A percentile compares a stretch with the other conserved stretches of the same genome.
Conservation (phyloP, 2,329 filamentous ascomycete species). For the Teratosphaeria zuluensis region DNA sequence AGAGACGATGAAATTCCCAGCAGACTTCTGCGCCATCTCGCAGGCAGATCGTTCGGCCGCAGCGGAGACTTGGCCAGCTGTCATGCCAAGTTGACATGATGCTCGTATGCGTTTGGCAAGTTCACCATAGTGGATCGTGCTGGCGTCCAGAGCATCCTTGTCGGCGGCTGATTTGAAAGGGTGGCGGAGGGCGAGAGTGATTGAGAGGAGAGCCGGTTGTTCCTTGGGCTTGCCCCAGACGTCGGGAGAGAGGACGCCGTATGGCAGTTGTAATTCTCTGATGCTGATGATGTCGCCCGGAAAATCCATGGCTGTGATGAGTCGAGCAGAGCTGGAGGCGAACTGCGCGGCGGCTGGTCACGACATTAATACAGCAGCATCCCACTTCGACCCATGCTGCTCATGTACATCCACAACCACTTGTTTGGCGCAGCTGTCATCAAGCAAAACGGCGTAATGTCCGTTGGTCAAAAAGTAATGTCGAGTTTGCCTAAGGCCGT, state of each 20-base stretch:
- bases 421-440: neutral
- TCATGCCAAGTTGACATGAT: slow-evolving; percentile 4
- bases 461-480: neutral
- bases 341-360: too few species aligned
- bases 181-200: slow-evolving; percentile 47
- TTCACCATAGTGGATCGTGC: slow-evolving; percentile 66
- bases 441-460: too few species aligned
- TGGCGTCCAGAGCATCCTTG: slow-evolving; percentile 52
- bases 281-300: slow-evolving; percentile 44
- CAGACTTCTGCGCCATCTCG: slow-evolving; percentile 19
- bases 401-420: neutral
- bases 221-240: slow-evolving; percentile 57
- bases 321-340: too few species aligned
- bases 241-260: slow-evolving; percentile 50
- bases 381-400: neutral
- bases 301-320: neutral
- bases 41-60: slow-evolving; percentile 11
- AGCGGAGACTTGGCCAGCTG: slow-evolving; percentile 15
- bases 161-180: slow-evolving; percentile 49
- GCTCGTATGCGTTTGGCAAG: slow-evolving; percentile 53
- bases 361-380: too few species aligned
- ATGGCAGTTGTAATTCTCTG: slow-evolving; percentile 48
- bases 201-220: slow-evolving; percentile 55
- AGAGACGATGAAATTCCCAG: slow-evolving; percentile 13
- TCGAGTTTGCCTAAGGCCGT: neutral